These are phyloP conservation scores for Dispira simplex DNA, from an alignment of 192 early-diverging fungal species.

Conservation along the genomic window DNA sequence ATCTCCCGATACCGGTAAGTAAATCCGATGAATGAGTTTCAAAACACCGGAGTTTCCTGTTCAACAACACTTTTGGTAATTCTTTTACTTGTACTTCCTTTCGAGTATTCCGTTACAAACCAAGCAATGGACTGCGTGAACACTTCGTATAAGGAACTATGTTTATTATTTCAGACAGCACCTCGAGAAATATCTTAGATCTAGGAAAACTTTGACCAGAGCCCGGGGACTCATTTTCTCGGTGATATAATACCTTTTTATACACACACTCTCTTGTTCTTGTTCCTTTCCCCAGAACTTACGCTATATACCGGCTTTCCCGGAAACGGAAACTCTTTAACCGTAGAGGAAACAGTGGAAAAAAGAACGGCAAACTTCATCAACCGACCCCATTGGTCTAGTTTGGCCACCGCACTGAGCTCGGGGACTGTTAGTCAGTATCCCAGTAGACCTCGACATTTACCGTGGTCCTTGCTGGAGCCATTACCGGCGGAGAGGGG, in stretches of 20 bases:
- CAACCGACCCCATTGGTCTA: not conserved
- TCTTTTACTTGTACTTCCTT: no score
- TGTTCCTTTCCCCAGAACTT: not conserved
- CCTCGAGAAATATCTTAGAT: not conserved
- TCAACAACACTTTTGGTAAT: no score
- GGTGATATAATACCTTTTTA: not conserved
- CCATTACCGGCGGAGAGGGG: not conserved
- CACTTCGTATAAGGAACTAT: no score
- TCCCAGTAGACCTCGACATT: not conserved
- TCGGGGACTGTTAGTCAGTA: not conserved
- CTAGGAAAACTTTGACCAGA: not conserved
- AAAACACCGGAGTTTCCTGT: no score
- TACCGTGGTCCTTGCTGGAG: not conserved
- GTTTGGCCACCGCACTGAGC: not conserved
- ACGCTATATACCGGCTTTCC: not conserved
- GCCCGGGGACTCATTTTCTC: not conserved
- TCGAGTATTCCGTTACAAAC: no score
- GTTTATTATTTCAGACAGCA: no score
- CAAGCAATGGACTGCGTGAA: no score
- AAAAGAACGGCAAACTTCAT: not conserved
- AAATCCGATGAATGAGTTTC: no score
- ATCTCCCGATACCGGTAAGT: constrained; percentile 5
- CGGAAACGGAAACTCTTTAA: not conserved
- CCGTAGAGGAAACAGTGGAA: not conserved
- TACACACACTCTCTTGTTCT: not conserved